Conservation (phyloP, 192 early-diverging fungal species). For the Coemansia sp. region DNA sequence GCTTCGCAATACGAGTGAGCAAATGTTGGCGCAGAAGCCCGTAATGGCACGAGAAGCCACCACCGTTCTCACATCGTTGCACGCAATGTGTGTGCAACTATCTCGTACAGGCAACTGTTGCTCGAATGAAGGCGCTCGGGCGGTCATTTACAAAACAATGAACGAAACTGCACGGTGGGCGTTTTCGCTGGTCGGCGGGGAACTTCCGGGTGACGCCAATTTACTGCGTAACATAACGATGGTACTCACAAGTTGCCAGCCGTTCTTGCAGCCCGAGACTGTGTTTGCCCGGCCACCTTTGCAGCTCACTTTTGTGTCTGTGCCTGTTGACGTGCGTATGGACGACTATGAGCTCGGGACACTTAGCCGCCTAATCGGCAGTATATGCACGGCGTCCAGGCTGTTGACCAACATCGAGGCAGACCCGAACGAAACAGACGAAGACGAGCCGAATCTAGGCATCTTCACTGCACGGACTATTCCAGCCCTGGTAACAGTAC, state of each 20-base stretch:
- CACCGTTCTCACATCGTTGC: constrained; percentile 8
- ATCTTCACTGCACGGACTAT: constrained; percentile 25
- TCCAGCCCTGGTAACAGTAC: constrained; percentile 10
- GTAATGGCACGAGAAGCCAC: constrained; percentile 16
- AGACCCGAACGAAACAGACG: constrained; percentile 5
- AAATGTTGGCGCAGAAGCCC: constrained; percentile 20
- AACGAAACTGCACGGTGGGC: constrained; percentile 15
- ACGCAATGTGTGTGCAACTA: constrained; percentile 3
- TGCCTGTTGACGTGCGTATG: background rate
- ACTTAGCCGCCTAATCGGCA: constrained; percentile 13
- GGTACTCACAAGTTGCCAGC: constrained; percentile 16
- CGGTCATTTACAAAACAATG: constrained; percentile 3
- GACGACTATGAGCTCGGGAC: constrained; percentile 29
- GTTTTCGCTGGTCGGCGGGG: constrained; percentile 9
- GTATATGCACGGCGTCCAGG: constrained; percentile 19
- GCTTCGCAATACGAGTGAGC: constrained; percentile 13
- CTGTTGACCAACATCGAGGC: constrained; percentile 7
- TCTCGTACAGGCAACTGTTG: constrained; percentile 1
- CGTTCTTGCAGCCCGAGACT: constrained; percentile 14
- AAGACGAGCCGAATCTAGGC: constrained; percentile 22
- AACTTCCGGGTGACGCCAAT: constrained; percentile 19
- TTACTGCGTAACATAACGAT: constrained; percentile 15
- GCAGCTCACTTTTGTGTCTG: background rate
- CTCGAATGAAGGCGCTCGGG: background rate
- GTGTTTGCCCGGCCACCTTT: background rate